Evolutionary conservation across 805 yeast genomes (phyloP), one percentile per base, ranked within the genome.

Genomic region (Metschnikowia dekortorum): DNA sequence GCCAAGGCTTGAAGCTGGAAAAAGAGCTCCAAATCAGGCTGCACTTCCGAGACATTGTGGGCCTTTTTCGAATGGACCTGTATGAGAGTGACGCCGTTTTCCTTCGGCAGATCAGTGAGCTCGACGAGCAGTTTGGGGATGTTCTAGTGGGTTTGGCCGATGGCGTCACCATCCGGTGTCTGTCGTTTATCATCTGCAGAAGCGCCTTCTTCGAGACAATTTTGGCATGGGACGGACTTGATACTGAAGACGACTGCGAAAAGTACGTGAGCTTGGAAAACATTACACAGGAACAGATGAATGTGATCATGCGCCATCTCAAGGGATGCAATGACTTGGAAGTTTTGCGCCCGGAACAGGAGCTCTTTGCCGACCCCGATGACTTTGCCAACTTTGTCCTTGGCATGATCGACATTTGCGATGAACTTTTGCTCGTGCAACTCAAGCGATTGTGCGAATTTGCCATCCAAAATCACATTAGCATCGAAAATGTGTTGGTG

Each of bases 141-240:
- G 74, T 80, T 2, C 57, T 58, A 0, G 64, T 88, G 2, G 55
- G 55, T 5, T 62, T 85, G n/a, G 53, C 65, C 1, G 83, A 81
- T 56, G 82, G 80, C 0, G 69, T 64, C n/a, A 33, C 76, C 0
- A 49, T 52, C 4, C 76, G 80, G 6, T 81, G 82, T 59, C 75
- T 84, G 2, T 69, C 73, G 9, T 66, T 89, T 4, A 59, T 90
- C n/a, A 61, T 68, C 4, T 64, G 78, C 0, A 67, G 95, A 51
- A 79, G 84, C 43, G 82, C 80, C 0, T 87, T 75, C 59, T 88
- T 90, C 62, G 83, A 80, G 49, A 74, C 84, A 0, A 55, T 81
- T 2, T 71, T 86, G 34, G 76, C 84, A 0, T 88, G 94, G 95
- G 57, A 50, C 1, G 45, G 14, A 6, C 34, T 29, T 2, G 44